Evolutionary conservation across 2,329 filamentous ascomycete species (phyloP), one percentile per base, ranked within the genome.

Genomic region (Pseudogymnoascus sp.): DNA sequence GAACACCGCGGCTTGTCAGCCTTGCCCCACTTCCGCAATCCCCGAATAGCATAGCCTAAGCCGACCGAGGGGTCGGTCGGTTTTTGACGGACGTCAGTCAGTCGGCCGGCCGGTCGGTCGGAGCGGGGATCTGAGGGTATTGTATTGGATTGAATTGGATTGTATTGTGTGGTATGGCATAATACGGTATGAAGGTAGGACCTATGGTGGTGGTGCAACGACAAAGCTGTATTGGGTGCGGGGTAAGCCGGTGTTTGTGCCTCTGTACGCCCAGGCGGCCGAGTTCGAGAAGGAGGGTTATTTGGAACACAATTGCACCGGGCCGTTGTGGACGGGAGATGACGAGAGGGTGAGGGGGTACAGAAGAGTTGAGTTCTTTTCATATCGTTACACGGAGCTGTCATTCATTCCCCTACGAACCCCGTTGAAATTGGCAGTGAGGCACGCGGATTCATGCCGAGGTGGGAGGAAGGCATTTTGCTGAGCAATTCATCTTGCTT

Each of bases 401-500:
- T 8, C 14, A 11, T 14, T 8, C 14, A 11, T 14, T 25, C 23
- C 7, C 14, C 40, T 38, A 1, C 8, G 4, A 31, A 1, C 28
- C 28, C 8, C 28, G 7, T 31, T 10, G 28, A 11, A 31, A 31
- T 1, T 31, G 28, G 28, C 8, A 31, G 28, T 31, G 28, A 10
- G 7, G 28, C 11, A 46, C 21, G 42, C 18, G 8, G 1, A 7
- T 5, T 28, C 44, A 46, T 5, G 14, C 10, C 0, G 5, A 1
- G 31, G 8, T 18, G 46, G 10, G 12, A 56, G 23, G 46, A 0
- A 56, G 23, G 46, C 1, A 2, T 11, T 23, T 34, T 56, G 34
- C 46, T 56, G 46, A 56, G 46, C 46, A 56, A 56, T 56, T 12
- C 25, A n/a, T 8, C n/a, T 56, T 56, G 46, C 46, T 56, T 56